phyloP scores from a whole-genome alignment of 2,329 filamentous ascomycete species.

The Colletotrichum nymphaeae region DNA sequence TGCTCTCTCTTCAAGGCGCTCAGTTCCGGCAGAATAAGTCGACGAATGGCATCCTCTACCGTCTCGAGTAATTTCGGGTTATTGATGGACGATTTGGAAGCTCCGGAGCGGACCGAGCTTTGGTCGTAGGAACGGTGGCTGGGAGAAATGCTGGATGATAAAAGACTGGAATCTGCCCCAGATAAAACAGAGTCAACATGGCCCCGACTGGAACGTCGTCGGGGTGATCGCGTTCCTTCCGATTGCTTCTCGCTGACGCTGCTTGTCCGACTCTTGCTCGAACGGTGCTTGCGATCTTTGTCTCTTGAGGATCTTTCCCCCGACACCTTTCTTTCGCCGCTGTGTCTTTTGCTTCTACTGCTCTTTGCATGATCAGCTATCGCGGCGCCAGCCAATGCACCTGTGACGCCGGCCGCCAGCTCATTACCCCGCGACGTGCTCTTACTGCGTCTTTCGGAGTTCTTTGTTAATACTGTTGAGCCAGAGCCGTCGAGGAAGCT shows the following conservation, averaged over 20 bases:
- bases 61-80: constrained; percentile 92
- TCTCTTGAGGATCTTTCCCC: constrained; percentile 54
- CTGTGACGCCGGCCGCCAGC: constrained; percentile 51
- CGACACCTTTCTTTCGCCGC: constrained; percentile 53
- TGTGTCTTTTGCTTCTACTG: constrained; percentile 56
- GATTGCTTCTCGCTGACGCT: constrained; percentile 59
- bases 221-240: constrained; percentile 59
- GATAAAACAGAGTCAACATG: constrained; percentile 65
- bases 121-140: constrained; percentile 68
- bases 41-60: constrained; percentile 91
- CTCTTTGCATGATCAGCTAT: constrained; percentile 54
- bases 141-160: constrained; percentile 64
- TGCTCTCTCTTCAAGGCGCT: constrained; percentile 92
- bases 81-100: constrained; percentile 80
- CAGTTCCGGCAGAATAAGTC: constrained; percentile 90
- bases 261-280: constrained; percentile 62
- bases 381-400: constrained; percentile 51
- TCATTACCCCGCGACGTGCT: constrained; percentile 55
- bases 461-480: constrained; percentile 48
- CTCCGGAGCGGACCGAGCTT: constrained; percentile 62
- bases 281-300: constrained; percentile 62
- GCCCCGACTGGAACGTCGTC: constrained; percentile 63
- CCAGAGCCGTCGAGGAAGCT: constrained; percentile 71
- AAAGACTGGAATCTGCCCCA: constrained; percentile 63
- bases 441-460: constrained; percentile 51